Percentiles rank a stretch among this genome's conserved stretches.
phyloP scores from a whole-genome alignment of 2,329 filamentous ascomycete species.

The Clonostachys rhizophaga region DNA sequence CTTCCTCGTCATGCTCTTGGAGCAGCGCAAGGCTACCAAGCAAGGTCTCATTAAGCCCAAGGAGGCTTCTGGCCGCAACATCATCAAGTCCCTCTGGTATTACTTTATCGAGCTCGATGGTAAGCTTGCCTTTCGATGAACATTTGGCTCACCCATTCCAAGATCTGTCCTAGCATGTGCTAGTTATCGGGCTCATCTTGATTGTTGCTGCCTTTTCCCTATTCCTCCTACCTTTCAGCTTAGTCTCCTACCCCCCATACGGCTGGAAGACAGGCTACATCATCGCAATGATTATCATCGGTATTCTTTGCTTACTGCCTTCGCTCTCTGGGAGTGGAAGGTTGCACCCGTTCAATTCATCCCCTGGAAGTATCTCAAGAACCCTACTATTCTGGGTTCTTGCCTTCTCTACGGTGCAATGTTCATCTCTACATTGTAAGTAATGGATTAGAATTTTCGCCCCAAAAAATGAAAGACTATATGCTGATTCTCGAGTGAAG shows the following conservation, averaged over 20 bases:
- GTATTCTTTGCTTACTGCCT: conserved; percentile 46
- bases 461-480: too few relatives aligned
- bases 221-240: conserved; percentile 58
- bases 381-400: conserved; percentile 42
- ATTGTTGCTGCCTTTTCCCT: conserved; percentile 47
- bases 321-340: conserved; percentile 49
- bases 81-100: conserved; percentile 6
- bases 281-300: conserved; percentile 52
- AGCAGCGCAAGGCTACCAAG: conserved; percentile 6
- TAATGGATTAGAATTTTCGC: too few relatives aligned
- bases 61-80: conserved; percentile 2
- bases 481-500: too few relatives aligned
- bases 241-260: conserved; percentile 35
- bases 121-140: background rate
- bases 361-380: conserved; percentile 37
- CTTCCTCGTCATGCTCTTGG: conserved; percentile 4
- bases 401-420: conserved; percentile 23
- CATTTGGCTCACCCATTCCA: background rate
- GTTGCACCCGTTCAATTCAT: conserved; percentile 50
- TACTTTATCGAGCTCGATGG: conserved; percentile 8
- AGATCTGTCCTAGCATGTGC: background rate
- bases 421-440: background rate
- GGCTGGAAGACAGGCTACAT: conserved; percentile 44
- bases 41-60: conserved; percentile 5
- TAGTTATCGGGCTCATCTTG: conserved; percentile 42